Percentiles rank a stretch among this genome's conserved stretches.
These are phyloP conservation scores for Pseudopyricularia javanii DNA, from an alignment of 2,329 filamentous ascomycete species.

Conservation along the genomic window DNA sequence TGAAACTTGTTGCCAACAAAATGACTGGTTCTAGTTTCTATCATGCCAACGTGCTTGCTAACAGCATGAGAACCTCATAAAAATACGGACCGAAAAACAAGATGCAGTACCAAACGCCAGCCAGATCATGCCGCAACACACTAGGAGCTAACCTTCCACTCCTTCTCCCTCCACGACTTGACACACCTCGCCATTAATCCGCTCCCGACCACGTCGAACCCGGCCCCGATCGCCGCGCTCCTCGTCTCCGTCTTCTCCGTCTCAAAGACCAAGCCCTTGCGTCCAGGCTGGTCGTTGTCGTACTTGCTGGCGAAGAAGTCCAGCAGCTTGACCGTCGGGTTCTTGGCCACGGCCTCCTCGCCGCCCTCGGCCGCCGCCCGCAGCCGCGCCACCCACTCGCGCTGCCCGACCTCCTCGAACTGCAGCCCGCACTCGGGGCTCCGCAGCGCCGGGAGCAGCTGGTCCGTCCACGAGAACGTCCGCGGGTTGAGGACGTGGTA, in stretches of 20 bases:
- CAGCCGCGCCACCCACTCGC: conserved; percentile 30
- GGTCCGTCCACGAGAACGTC: conserved; percentile 32
- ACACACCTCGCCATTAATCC: conserved; percentile 25
- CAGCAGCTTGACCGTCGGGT: conserved; percentile 38
- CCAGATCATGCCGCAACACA: too few relatives aligned
- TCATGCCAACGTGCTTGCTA: too few relatives aligned
- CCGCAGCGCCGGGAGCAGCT: conserved; percentile 35
- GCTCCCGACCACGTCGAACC: conserved; percentile 23
- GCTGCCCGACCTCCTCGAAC: conserved; percentile 29
- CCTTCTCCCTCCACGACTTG: conserved; percentile 17
- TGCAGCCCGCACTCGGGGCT: conserved; percentile 22
- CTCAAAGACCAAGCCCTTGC: conserved; percentile 23
- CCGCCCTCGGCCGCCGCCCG: conserved; percentile 17
- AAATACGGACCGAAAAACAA: too few relatives aligned
- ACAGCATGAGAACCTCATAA: too few relatives aligned
- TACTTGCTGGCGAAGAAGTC: conserved; percentile 40
- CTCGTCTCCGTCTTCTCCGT: conserved; percentile 19
- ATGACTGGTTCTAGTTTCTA: too few relatives aligned
- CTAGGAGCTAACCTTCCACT: conserved; percentile 3
- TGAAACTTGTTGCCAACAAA: too few relatives aligned
- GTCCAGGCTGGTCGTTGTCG: conserved; percentile 22
- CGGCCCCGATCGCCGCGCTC: conserved; percentile 18
- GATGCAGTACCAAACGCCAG: too few relatives aligned
- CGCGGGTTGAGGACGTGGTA: conserved; percentile 35
- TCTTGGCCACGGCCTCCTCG: conserved; percentile 15